Evolutionary conservation across 805 yeast species (phyloP).

Genomic region (Hanseniaspora guilliermondii): DNA sequence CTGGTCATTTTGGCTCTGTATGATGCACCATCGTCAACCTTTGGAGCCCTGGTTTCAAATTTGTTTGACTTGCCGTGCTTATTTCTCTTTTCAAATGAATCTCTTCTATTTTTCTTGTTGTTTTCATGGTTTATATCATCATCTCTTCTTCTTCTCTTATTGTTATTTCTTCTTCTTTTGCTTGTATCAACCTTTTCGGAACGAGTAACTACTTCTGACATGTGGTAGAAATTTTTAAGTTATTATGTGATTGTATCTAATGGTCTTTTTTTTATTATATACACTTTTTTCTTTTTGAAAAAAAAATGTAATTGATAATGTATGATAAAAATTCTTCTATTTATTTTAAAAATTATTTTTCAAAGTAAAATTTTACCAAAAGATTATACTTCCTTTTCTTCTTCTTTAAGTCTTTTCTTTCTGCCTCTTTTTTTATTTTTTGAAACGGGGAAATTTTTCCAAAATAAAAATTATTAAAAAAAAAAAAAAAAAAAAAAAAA

Average conservation of each 20-base stretch:
- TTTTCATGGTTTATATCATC: conserved; percentile 25
- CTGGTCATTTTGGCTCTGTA: conserved; percentile 35
- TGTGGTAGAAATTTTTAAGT: background rate
- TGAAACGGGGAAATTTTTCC: background rate
- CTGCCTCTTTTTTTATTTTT: background rate
- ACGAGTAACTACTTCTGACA: conserved; percentile 11
- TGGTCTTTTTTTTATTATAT: background rate
- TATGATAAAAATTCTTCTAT: background rate
- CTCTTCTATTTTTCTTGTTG: conserved; percentile 18
- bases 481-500: background rate
- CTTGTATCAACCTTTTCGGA: conserved; percentile 15
- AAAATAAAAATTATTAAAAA: no score
- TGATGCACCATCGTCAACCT: conserved; percentile 17
- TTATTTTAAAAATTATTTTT: background rate
- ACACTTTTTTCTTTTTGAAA: background rate
- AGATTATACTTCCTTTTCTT: background rate
- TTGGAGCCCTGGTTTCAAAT: conserved; percentile 14
- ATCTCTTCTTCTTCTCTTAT: conserved; percentile 14
- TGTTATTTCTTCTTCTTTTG: conserved; percentile 12
- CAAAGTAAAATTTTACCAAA: background rate
- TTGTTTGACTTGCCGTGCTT: conserved; percentile 4
- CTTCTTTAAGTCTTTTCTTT: background rate
- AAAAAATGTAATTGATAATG: background rate
- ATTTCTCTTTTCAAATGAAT: background rate
- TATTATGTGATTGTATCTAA: background rate